Conservation (phyloP, 768 basidiomycete genomes). For the Lactarius pseudohatsudake region DNA sequence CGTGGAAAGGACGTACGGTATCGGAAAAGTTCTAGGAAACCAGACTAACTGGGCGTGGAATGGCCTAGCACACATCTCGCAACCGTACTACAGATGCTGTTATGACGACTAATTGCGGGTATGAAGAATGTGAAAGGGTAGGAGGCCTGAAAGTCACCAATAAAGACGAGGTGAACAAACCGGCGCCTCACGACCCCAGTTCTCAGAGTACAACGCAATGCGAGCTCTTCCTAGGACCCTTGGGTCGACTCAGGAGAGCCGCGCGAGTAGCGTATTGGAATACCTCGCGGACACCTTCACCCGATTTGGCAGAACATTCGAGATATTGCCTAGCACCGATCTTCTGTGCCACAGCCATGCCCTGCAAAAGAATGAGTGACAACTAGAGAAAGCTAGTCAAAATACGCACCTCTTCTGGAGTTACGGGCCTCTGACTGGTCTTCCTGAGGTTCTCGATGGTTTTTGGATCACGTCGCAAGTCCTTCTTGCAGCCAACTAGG, state of each 20-base stretch:
- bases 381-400: background rate
- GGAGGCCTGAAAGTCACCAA: slow-evolving; percentile 16
- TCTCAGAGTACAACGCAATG: slow-evolving; percentile 47
- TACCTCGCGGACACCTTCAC: slow-evolving; percentile 96
- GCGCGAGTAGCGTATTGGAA: slow-evolving; percentile 97
- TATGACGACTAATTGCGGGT: slow-evolving; percentile 42
- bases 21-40: slow-evolving; percentile 22
- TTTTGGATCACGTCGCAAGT: slow-evolving; percentile 88
- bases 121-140: slow-evolving; percentile 35
- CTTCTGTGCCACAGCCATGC: slow-evolving; percentile 93
- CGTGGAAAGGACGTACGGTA: slow-evolving; percentile 19
- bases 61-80: slow-evolving; percentile 23
- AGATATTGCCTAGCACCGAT: slow-evolving; percentile 96
- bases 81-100: slow-evolving; percentile 31
- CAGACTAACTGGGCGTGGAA: slow-evolving; percentile 27
- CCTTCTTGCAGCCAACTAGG: slow-evolving; percentile 99
- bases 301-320: slow-evolving; percentile 95
- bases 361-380: slow-evolving; percentile 47
- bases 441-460: slow-evolving; percentile 93
- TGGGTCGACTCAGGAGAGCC: slow-evolving; percentile 68
- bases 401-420: slow-evolving; percentile 77
- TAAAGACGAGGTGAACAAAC: slow-evolving; percentile 17
- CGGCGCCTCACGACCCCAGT: slow-evolving; percentile 9
- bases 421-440: slow-evolving; percentile 93
- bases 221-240: slow-evolving; percentile 42